Percentiles rank a stretch among this genome's conserved stretches.
These are phyloP conservation scores for Astrothelium subdiscretum DNA, from an alignment of 495 filamentous ascomycete species.

Conservation along the genomic window DNA sequence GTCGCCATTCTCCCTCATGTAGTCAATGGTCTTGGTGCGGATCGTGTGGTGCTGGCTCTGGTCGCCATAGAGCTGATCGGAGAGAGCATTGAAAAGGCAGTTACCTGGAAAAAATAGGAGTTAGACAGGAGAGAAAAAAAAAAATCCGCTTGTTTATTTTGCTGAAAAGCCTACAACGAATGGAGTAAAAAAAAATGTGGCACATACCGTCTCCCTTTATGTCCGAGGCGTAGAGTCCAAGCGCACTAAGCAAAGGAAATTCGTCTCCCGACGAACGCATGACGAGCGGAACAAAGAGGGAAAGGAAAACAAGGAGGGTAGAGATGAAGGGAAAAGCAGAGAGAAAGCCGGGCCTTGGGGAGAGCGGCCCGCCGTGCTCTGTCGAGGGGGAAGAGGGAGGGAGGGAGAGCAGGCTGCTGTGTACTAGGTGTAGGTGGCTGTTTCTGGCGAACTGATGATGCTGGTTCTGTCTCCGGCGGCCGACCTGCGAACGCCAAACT, in stretches of 20 bases:
- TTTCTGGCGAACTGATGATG: slow-evolving; percentile 3
- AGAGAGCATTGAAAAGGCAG: slow-evolving; percentile 67
- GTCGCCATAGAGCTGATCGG: slow-evolving; percentile 60
- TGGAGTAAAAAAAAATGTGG: slow-evolving; percentile 1
- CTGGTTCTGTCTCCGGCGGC: background rate
- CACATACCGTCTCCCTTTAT: slow-evolving; percentile 42
- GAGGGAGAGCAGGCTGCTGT: background rate
- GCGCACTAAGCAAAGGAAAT: slow-evolving; percentile 40
- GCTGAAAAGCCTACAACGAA: background rate
- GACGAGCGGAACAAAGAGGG: background rate
- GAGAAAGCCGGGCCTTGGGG: slow-evolving; percentile 1
- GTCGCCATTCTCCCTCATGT: slow-evolving; percentile 48
- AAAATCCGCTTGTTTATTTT: too few relatives aligned
- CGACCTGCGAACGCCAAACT: background rate
- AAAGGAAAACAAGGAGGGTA: slow-evolving; percentile 1
- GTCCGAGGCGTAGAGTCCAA: slow-evolving; percentile 39
- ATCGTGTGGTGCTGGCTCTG: slow-evolving; percentile 47
- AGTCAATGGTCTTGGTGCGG: slow-evolving; percentile 46
- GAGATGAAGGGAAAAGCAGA: background rate
- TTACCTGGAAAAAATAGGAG: slow-evolving; percentile 39
- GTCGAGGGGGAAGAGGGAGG: background rate
- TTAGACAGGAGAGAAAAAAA: too few relatives aligned
- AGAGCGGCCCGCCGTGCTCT: background rate
- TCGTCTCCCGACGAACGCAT: slow-evolving; percentile 30
- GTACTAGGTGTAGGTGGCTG: slow-evolving; percentile 1